phyloP scores from a whole-genome alignment of 2,329 filamentous ascomycete species.

The Sarocladiaceae sp. region DNA sequence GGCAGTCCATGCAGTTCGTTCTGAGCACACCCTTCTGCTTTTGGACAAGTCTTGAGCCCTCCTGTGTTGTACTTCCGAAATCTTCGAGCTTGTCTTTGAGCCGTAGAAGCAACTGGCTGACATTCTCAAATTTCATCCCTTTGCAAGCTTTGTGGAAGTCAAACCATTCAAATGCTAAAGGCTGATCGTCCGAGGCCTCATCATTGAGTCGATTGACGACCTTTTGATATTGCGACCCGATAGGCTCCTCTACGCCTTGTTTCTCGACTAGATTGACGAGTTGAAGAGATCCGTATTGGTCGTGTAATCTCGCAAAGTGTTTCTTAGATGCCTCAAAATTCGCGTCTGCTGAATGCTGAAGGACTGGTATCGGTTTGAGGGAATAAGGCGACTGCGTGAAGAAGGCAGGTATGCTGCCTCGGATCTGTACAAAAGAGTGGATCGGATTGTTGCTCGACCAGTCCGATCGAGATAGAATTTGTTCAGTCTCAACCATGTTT shows the following conservation, averaged over 20 bases:
- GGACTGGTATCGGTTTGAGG: slow-evolving; percentile 76
- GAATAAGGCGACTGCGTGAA: slow-evolving; percentile 94
- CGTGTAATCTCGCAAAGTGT: slow-evolving; percentile 67
- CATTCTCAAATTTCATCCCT: slow-evolving; percentile 97
- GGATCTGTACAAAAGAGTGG: slow-evolving; percentile 79
- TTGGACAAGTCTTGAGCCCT: slow-evolving; percentile 33
- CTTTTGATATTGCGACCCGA: slow-evolving; percentile 72
- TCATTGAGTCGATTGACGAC: slow-evolving; percentile 62
- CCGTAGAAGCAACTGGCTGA: slow-evolving; percentile 68
- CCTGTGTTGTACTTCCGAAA: slow-evolving; percentile 63
- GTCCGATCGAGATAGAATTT: slow-evolving; percentile 69
- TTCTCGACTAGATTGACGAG: slow-evolving; percentile 84
- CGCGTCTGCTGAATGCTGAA: slow-evolving; percentile 72
- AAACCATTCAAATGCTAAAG: slow-evolving; percentile 77
- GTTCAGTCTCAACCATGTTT: slow-evolving; percentile 91
- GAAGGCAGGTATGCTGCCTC: slow-evolving; percentile 89
- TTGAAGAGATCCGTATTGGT: slow-evolving; percentile 70
- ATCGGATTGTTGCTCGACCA: slow-evolving; percentile 58
- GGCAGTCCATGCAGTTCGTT: slow-evolving; percentile 97
- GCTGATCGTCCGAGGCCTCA: slow-evolving; percentile 9
- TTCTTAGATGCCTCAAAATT: slow-evolving; percentile 73
- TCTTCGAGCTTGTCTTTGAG: slow-evolving; percentile 61
- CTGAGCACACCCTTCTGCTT: slow-evolving; percentile 72
- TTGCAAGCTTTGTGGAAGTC: slow-evolving; percentile 91
- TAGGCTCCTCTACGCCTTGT: slow-evolving; percentile 70